A percentile compares a stretch with the other conserved stretches of the same genome.
phyloP scores from a whole-genome alignment of 169 alveolate genomes.

The Plasmodium gaboni region DNA sequence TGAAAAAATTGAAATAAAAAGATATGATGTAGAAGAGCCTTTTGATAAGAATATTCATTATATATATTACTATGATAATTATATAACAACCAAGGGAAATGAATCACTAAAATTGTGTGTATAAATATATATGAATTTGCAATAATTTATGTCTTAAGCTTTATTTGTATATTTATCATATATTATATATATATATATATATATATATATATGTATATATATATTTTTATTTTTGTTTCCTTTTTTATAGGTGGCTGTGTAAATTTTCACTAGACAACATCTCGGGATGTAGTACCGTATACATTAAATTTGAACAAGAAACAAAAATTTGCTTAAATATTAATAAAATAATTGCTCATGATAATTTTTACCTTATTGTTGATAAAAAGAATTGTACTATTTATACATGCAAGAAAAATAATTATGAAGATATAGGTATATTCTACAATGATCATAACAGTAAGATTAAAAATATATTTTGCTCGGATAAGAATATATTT shows the following conservation, averaged over 20 bases:
- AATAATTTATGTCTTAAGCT: background rate
- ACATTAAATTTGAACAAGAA: conserved; percentile 18
- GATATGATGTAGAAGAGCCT: background rate
- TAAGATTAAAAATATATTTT: conserved; percentile 41
- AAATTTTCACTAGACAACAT: background rate
- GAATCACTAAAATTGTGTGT: conserved; percentile 43
- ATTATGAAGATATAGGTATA: conserved; percentile 54
- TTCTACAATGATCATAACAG: conserved; percentile 50
- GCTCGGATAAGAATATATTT: conserved; percentile 20
- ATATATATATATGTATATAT: background rate
- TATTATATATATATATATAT: background rate
- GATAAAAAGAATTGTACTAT: conserved; percentile 44
- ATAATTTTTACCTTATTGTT: conserved; percentile 9
- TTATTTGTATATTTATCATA: background rate
- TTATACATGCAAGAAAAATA: conserved; percentile 36
- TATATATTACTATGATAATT: conserved; percentile 32
- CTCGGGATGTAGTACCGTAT: background rate
- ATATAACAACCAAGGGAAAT: conserved; percentile 47
- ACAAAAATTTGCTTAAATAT: conserved; percentile 8
- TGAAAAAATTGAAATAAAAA: conserved; percentile 19
- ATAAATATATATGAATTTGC: background rate
- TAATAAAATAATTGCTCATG: conserved; percentile 36
- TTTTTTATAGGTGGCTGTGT: conserved; percentile 29
- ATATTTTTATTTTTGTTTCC: no score
- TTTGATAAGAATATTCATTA: conserved; percentile 16